Evolutionary conservation across 1,139 yeast genomes (phyloP).

Genomic region (Protomyces lactucae-debilis): DNA sequence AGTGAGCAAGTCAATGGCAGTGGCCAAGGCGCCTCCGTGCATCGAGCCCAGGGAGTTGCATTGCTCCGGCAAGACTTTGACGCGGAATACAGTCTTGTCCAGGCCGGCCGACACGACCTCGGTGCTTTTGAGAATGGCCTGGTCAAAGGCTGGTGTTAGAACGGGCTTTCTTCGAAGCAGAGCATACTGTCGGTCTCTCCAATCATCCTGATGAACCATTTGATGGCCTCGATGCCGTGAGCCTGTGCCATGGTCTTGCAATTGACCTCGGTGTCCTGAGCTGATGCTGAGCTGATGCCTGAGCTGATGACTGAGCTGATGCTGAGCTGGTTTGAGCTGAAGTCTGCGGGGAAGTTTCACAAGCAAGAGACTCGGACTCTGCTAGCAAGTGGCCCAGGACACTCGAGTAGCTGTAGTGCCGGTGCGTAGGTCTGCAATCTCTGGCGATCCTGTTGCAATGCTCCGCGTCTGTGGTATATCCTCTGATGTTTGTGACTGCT

Average conservation of each 20-base stretch:
- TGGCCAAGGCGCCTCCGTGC: conserved; percentile 25
- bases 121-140: neutral
- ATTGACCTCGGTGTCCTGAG: too few relatives aligned
- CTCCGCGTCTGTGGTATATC: neutral
- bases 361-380: too few relatives aligned
- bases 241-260: too few relatives aligned
- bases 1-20: conserved; percentile 18
- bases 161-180: neutral
- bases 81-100: conserved; percentile 6
- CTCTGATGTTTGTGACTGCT: neutral
- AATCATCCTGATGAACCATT: neutral
- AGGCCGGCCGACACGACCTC: neutral
- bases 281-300: too few relatives aligned
- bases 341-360: too few relatives aligned
- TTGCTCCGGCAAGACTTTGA: conserved; percentile 12
- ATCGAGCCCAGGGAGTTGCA: conserved; percentile 24
- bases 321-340: too few relatives aligned
- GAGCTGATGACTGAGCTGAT: too few relatives aligned
- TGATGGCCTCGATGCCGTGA: neutral
- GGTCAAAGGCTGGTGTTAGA: neutral
- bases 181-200: neutral
- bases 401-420: too few relatives aligned
- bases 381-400: too few relatives aligned
- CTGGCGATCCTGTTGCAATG: neutral
- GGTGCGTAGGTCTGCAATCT: too few relatives aligned